A percentile compares a stretch with the other conserved stretches of the same genome.
phyloP scores from a whole-genome alignment of 148 eudicot species.

The Drosera capensis region DNA sequence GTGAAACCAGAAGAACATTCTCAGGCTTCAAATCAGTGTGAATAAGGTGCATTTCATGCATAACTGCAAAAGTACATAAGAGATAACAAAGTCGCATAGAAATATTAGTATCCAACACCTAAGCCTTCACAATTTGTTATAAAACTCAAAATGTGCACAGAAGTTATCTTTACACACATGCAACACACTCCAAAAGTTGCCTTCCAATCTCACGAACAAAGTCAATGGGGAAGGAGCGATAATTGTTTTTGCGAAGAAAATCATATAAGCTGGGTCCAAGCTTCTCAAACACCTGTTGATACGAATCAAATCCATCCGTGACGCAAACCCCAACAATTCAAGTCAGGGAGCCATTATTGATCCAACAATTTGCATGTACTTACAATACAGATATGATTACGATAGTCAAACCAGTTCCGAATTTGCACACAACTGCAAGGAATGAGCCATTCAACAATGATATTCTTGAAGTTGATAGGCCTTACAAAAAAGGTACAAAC shows the following conservation, averaged over 20 bases:
- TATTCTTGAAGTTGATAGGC: constrained; percentile 7
- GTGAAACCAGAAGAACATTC: constrained; percentile 58
- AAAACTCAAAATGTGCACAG: neutral
- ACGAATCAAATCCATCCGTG: constrained; percentile 60
- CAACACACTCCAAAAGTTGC: constrained; percentile 77
- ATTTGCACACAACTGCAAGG: constrained; percentile 99
- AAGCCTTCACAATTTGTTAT: neutral
- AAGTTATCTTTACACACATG: constrained; percentile 67
- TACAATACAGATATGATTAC: constrained; percentile 99
- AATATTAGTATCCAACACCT: neutral
- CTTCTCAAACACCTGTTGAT: constrained; percentile 92
- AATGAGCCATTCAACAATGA: constrained; percentile 41
- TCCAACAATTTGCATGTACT: constrained; percentile 44
- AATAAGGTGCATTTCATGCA: constrained; percentile 72
- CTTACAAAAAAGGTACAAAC: constrained; percentile 9
- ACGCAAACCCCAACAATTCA: constrained; percentile 37
- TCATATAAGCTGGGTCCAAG: constrained; percentile 91
- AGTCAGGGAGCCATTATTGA: constrained; percentile 20
- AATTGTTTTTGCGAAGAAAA: constrained; percentile 86
- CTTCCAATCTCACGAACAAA: constrained; percentile 78
- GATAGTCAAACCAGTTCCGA: constrained; percentile 99
- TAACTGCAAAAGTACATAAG: constrained; percentile 39
- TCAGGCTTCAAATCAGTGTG: constrained; percentile 93
- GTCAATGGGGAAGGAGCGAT: constrained; percentile 72
- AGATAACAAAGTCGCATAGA: neutral